Conservation (phyloP, 331 rosid species). For the Malus hybrid region DNA sequence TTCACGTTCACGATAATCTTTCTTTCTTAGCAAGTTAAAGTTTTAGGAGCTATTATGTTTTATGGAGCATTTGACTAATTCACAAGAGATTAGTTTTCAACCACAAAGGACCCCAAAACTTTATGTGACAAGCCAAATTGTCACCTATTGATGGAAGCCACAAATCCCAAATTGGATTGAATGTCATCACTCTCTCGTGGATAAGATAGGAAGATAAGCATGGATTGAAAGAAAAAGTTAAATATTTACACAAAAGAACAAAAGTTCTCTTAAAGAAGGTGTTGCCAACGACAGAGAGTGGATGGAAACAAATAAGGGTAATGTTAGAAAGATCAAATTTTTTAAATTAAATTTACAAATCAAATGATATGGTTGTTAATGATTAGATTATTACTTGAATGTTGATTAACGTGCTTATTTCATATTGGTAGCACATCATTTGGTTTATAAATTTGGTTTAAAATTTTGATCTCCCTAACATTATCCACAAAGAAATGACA, state of each 20-base stretch:
- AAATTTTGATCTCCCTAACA: no score
- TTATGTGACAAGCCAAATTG: neutral
- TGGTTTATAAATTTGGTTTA: no score
- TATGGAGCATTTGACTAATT: neutral
- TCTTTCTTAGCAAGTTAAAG: neutral
- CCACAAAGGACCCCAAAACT: neutral
- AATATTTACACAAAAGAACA: neutral
- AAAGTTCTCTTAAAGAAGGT: neutral
- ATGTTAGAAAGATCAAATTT: no score
- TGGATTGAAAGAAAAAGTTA: neutral
- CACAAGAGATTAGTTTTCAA: neutral
- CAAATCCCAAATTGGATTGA: neutral
- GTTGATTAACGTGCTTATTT: no score
- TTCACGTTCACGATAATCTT: no score
- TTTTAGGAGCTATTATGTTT: no score
- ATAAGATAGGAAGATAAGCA: conserved; percentile 8
- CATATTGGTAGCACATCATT: no score
- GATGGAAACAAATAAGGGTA: no score
- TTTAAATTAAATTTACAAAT: no score
- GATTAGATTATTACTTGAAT: no score
- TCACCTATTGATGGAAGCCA: neutral
- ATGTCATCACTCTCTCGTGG: neutral
- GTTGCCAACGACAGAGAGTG: neutral
- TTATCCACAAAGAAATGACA: no score
- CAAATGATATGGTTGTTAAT: no score